Evolutionary conservation across 2,329 filamentous ascomycete species (phyloP).

Genomic region (Verticillium tricorpus): DNA sequence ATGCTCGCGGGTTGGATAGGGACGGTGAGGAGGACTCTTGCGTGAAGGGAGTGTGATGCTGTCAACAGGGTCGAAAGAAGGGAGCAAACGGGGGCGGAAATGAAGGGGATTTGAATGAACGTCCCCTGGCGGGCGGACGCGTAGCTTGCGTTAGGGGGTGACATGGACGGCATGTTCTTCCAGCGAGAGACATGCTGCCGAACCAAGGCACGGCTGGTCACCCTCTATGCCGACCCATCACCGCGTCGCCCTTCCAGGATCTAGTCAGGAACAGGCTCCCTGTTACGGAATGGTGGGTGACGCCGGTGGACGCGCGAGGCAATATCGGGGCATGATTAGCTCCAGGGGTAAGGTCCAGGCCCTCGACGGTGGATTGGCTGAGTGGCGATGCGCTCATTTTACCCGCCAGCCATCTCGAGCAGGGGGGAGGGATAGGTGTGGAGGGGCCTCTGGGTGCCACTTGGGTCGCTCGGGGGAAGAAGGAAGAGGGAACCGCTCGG

Average conservation of each 20-base stretch:
- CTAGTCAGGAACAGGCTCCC: constrained; percentile 4
- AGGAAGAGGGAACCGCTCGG: not conserved
- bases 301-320: not conserved
- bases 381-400: constrained; percentile 2
- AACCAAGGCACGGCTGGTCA: not conserved
- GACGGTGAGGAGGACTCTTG: constrained; percentile 4
- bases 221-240: not conserved
- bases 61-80: not conserved
- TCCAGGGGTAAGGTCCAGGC: constrained; percentile 3
- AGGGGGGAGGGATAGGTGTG: not conserved
- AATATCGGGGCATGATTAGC: constrained; percentile 2
- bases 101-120: not conserved
- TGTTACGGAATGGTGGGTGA: not conserved
- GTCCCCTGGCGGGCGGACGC: not conserved
- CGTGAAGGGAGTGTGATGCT: not conserved
- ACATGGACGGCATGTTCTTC: not conserved
- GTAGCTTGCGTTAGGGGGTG: not conserved
- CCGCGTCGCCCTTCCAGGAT: not conserved
- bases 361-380: constrained; percentile 3
- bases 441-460: not conserved
- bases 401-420: not conserved
- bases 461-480: not conserved
- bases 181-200: not conserved
- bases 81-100: not conserved
- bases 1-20: constrained; percentile 9